phyloP scores from a whole-genome alignment of 2,329 filamentous ascomycete genomes.

The Aotearoamyces nothofagi region DNA sequence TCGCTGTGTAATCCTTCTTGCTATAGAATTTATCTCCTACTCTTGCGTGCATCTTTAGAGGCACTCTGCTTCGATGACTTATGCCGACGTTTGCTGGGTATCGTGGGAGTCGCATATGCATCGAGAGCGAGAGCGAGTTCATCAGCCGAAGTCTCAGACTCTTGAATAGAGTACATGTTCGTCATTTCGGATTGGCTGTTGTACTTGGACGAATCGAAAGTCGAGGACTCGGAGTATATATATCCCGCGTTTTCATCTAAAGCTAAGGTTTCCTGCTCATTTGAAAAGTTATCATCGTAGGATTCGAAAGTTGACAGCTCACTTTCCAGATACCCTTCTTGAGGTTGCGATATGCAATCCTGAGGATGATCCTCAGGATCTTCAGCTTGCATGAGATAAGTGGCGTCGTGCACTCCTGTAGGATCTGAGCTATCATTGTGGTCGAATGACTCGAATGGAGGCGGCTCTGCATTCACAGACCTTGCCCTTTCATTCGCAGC shows the following conservation, averaged over 20 bases:
- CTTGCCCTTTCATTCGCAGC: conserved; percentile 3
- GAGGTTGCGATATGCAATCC: too few relatives aligned
- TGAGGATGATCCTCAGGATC: conserved; percentile 1
- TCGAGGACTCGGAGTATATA: conserved; percentile 1
- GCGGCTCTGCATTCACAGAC: conserved; percentile 1
- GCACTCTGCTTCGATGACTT: background rate
- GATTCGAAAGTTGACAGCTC: too few relatives aligned
- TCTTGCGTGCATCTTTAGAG: background rate
- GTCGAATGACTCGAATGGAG: background rate
- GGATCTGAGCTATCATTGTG: background rate
- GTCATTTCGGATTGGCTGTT: background rate
- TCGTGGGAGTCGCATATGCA: background rate
- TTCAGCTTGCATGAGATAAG: background rate
- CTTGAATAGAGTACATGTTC: background rate
- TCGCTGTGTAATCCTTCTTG: background rate
- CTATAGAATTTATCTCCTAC: background rate
- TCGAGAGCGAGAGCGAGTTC: background rate
- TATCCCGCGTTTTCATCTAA: conserved; percentile 2
- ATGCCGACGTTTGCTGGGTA: background rate
- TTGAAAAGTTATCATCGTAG: too few relatives aligned
- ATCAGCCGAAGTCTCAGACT: background rate
- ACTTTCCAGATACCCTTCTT: too few relatives aligned
- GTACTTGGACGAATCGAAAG: background rate
- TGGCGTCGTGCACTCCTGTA: background rate
- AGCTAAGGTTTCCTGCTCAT: too few relatives aligned